Conservation (phyloP, 2,329 filamentous ascomycete genomes). For the Beauveria varroae region DNA sequence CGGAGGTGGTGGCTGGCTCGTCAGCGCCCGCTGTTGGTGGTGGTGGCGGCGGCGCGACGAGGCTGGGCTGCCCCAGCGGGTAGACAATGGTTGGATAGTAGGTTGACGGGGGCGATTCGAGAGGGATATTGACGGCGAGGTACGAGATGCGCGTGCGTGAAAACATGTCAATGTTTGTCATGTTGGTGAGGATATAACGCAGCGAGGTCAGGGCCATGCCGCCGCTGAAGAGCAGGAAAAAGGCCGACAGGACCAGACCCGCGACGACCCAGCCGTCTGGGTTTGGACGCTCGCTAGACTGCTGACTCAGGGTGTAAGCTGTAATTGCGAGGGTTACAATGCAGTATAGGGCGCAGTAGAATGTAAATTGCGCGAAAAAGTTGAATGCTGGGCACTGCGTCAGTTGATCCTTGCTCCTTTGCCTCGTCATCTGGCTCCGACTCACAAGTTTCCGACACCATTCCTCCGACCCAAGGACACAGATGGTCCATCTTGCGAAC, state of each 20-base stretch:
- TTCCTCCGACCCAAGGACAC: constrained; percentile 94
- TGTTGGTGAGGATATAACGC: constrained; percentile 63
- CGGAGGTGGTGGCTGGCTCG: too few species aligned
- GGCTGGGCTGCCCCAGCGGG: constrained; percentile 37
- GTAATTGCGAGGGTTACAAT: constrained; percentile 54
- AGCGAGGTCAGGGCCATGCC: constrained; percentile 70
- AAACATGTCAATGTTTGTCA: constrained; percentile 78
- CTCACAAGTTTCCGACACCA: constrained; percentile 72
- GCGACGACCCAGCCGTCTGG: constrained; percentile 58
- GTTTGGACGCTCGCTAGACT: constrained; percentile 31
- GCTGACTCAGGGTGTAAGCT: constrained; percentile 55
- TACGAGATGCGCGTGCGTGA: constrained; percentile 56
- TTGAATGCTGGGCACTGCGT: constrained; percentile 59
- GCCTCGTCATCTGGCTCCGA: constrained; percentile 13
- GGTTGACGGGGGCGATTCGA: constrained; percentile 32
- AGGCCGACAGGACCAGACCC: constrained; percentile 54
- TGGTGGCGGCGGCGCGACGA: constrained; percentile 12
- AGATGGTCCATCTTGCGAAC: constrained; percentile 91
- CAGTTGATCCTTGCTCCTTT: not conserved
- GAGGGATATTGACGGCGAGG: constrained; percentile 66
- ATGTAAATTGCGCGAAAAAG: constrained; percentile 83
- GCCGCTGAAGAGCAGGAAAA: constrained; percentile 75
- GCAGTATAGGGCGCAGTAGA: constrained; percentile 65
- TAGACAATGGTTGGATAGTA: constrained; percentile 50
- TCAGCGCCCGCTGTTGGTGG: not conserved